phyloP scores from a whole-genome alignment of 148 eudicot genomes.

The Vaccinium darrowii region DNA sequence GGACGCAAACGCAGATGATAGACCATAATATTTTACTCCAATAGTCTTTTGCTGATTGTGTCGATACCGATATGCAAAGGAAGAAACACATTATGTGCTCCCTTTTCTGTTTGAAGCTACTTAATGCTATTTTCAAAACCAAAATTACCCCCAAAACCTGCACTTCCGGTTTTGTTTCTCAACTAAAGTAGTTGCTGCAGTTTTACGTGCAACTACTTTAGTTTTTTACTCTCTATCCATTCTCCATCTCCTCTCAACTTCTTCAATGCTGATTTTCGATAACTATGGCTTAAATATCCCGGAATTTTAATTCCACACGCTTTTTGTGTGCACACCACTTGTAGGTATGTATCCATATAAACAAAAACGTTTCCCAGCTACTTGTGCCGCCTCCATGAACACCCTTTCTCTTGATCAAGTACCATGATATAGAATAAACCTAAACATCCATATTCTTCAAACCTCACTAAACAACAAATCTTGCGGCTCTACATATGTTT shows the following conservation, averaged over 20 bases:
- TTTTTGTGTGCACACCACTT: background rate
- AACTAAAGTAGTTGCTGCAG: background rate
- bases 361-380: background rate
- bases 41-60: too few relatives aligned
- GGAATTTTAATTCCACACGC: background rate
- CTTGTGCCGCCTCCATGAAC: background rate
- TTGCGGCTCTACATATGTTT: too few relatives aligned
- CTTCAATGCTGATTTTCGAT: background rate
- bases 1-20: background rate
- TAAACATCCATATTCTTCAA: too few relatives aligned
- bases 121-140: background rate
- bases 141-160: background rate
- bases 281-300: background rate
- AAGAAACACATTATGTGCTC: background rate
- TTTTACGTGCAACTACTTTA: background rate
- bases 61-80: background rate
- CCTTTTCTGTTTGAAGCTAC: too few relatives aligned
- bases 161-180: background rate
- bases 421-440: too few relatives aligned
- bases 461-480: too few relatives aligned
- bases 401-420: too few relatives aligned
- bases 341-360: background rate
- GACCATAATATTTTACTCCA: background rate
- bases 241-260: background rate
- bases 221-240: background rate